A percentile compares a stretch with the other conserved stretches of the same genome.
Evolutionary conservation across 257 asterid genomes (phyloP).

Genomic region (Datura wrightii): DNA sequence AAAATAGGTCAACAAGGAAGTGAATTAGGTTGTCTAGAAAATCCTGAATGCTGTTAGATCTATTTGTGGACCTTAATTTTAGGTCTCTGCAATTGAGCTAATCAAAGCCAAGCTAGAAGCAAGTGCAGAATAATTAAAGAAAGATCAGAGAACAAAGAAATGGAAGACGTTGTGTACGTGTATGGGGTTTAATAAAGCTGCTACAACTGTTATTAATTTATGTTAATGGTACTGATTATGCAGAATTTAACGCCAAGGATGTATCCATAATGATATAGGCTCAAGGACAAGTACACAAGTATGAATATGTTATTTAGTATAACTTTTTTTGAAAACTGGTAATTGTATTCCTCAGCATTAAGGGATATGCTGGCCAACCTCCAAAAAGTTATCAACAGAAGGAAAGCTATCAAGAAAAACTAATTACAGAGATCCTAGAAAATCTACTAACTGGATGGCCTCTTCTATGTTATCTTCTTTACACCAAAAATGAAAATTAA

Average conservation of each 20-base stretch:
- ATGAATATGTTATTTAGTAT: neutral
- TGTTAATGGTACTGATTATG: conserved; percentile 1
- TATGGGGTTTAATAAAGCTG: neutral
- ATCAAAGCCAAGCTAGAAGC: neutral
- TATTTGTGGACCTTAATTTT: neutral
- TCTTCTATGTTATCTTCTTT: too few species aligned
- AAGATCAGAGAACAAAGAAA: neutral
- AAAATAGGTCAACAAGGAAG: neutral
- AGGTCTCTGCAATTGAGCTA: neutral
- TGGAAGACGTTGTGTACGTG: neutral
- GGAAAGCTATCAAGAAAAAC: too few species aligned
- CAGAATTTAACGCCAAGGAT: neutral
- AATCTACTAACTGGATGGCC: too few species aligned
- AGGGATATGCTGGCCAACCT: too few species aligned
- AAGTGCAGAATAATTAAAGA: neutral
- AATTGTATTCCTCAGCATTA: too few species aligned
- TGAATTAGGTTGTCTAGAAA: neutral
- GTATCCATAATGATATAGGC: neutral
- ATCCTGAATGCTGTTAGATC: neutral
- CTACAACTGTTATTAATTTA: neutral
- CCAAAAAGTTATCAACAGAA: too few species aligned
- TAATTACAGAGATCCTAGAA: too few species aligned
- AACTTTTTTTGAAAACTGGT: too few species aligned
- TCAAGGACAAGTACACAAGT: neutral
- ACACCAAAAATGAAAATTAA: too few species aligned